Conservation (phyloP, 2,329 filamentous ascomycete genomes). For the Diaporthe ampelina region DNA sequence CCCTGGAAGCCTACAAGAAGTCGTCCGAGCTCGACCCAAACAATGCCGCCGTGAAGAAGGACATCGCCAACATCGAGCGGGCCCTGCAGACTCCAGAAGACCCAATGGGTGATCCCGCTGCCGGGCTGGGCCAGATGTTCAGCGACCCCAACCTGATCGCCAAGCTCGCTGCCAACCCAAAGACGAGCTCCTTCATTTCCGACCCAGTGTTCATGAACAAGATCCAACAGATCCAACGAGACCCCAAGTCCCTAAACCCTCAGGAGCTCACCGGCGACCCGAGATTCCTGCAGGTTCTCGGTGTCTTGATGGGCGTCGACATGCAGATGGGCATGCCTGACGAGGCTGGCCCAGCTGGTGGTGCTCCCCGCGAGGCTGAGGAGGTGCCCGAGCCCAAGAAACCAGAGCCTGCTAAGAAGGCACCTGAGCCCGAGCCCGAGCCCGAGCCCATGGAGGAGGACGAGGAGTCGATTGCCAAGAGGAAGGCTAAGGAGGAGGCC, state of each 20-base stretch:
- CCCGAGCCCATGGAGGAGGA: slow-evolving; percentile 78
- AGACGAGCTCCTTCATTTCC: slow-evolving; percentile 85
- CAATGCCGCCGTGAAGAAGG: slow-evolving; percentile 94
- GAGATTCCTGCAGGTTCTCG: slow-evolving; percentile 92
- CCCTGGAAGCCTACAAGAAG: slow-evolving; percentile 91
- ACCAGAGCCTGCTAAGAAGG: slow-evolving; percentile 65
- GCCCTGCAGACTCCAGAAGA: slow-evolving; percentile 74
- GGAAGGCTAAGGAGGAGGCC: slow-evolving; percentile 91
- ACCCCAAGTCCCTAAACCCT: slow-evolving; percentile 76
- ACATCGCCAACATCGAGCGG: slow-evolving; percentile 85
- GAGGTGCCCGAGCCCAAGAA: slow-evolving; percentile 80
- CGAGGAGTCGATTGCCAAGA: slow-evolving; percentile 86
- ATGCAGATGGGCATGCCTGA: slow-evolving; percentile 74
- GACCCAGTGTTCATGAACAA: slow-evolving; percentile 93
- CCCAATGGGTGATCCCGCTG: slow-evolving; percentile 72
- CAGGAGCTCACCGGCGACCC: slow-evolving; percentile 89
- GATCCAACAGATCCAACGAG: slow-evolving; percentile 83
- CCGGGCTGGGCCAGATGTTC: slow-evolving; percentile 92
- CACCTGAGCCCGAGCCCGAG: slow-evolving; percentile 72
- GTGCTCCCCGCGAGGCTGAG: slow-evolving; percentile 70
- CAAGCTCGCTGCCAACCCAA: slow-evolving; percentile 94
- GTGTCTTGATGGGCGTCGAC: slow-evolving; percentile 93
- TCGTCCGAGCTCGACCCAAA: slow-evolving; percentile 93
- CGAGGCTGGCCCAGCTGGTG: slow-evolving; percentile 50
- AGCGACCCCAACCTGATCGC: slow-evolving; percentile 90